Evolutionary conservation across 2,329 filamentous ascomycete species (phyloP).

Genomic region (Aspergillus fumigatiaffinis): DNA sequence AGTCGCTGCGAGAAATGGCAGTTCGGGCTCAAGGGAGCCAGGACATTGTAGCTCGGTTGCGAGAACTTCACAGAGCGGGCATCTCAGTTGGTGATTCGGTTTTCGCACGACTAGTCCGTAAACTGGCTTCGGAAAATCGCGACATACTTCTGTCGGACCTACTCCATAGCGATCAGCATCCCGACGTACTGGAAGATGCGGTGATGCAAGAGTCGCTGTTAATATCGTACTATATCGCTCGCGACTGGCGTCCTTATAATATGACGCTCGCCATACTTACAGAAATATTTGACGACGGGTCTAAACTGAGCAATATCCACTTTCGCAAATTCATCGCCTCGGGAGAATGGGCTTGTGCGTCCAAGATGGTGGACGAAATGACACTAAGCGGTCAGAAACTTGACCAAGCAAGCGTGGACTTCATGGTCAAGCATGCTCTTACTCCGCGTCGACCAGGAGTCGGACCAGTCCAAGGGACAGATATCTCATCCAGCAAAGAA

Average conservation of each 20-base stretch:
- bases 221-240: conserved; percentile 46
- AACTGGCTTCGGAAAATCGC: conserved; percentile 59
- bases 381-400: conserved; percentile 41
- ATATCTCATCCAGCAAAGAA: conserved; percentile 34
- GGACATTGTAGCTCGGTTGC: conserved; percentile 57
- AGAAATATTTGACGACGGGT: conserved; percentile 28
- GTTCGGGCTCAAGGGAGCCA: conserved; percentile 57
- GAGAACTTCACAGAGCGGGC: conserved; percentile 56
- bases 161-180: conserved; percentile 60
- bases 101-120: conserved; percentile 63
- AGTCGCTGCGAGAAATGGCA: conserved; percentile 73
- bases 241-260: conserved; percentile 51
- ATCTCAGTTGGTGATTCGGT: conserved; percentile 61
- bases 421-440: conserved; percentile 38
- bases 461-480: conserved; percentile 21
- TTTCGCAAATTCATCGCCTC: conserved; percentile 37
- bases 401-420: conserved; percentile 41
- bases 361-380: conserved; percentile 48
- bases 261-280: conserved; percentile 54
- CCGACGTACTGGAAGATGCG: conserved; percentile 57
- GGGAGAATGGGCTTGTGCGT: conserved; percentile 27
- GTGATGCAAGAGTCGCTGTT: conserved; percentile 54
- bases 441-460: conserved; percentile 25
- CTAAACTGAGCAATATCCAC: conserved; percentile 34
- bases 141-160: conserved; percentile 50